phyloP scores from a whole-genome alignment of 1,284 basidiomycete species.

The Sanghuangporus weigelae region DNA sequence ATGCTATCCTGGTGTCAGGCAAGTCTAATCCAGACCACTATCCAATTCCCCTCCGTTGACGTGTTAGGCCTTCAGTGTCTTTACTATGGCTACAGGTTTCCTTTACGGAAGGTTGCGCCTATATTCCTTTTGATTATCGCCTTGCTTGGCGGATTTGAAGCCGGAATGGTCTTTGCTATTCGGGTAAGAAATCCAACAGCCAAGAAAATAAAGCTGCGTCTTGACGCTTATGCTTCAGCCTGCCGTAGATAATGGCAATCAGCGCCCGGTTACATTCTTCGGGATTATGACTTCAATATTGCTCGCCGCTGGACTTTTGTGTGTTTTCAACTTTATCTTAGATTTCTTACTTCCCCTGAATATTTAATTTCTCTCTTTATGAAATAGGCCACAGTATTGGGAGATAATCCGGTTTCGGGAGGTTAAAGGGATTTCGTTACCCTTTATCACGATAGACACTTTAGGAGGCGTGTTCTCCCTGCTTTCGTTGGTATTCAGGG shows the following conservation, averaged over 20 bases:
- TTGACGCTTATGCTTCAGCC: slow-evolving; percentile 26
- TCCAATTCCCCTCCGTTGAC: not conserved
- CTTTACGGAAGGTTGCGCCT: slow-evolving; percentile 27
- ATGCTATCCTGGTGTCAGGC: slow-evolving; percentile 66
- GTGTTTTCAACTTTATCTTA: slow-evolving; percentile 20
- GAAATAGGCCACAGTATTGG: slow-evolving; percentile 39
- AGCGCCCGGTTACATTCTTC: slow-evolving; percentile 50
- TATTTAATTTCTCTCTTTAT: not conserved
- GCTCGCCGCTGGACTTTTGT: slow-evolving; percentile 58
- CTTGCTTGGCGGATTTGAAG: slow-evolving; percentile 53
- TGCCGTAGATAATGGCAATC: slow-evolving; percentile 40
- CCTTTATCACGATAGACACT: slow-evolving; percentile 70
- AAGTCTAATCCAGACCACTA: slow-evolving; percentile 15
- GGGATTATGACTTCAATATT: slow-evolving; percentile 61
- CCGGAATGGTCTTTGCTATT: slow-evolving; percentile 54
- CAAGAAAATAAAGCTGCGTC: too few relatives aligned
- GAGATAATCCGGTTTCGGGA: slow-evolving; percentile 70
- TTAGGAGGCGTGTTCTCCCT: slow-evolving; percentile 69
- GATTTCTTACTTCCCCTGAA: too few relatives aligned
- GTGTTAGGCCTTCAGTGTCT: slow-evolving; percentile 42
- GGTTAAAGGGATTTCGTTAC: slow-evolving; percentile 68
- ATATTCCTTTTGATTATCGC: slow-evolving; percentile 34
- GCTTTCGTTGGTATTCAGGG: slow-evolving; percentile 67
- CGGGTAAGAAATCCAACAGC: slow-evolving; percentile 30
- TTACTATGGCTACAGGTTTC: slow-evolving; percentile 47